phyloP scores from a whole-genome alignment of 371 early-diverging fungal genomes.

The Dinochytrium kinnereticum region DNA sequence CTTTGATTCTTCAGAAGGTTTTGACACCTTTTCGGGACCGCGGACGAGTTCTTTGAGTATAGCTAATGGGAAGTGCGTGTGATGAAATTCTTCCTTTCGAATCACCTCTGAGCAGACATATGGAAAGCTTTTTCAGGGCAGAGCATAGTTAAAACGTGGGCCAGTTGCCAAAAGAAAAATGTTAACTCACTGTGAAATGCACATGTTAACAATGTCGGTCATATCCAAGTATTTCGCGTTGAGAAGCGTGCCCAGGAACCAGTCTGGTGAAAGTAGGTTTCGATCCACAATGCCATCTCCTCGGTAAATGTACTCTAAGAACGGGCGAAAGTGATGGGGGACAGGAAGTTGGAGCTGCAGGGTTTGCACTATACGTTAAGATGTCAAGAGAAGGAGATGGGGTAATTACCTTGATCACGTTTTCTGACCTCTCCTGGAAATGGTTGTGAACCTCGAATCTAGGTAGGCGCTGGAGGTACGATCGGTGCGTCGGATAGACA shows the following conservation, averaged over 20 bases:
- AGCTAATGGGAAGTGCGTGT: background rate
- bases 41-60: too few relatives aligned
- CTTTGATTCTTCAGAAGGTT: too few relatives aligned
- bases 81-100: background rate
- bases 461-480: constrained; percentile 1
- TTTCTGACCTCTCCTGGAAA: background rate
- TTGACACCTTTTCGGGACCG: too few relatives aligned
- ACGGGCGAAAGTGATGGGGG: constrained; percentile 10
- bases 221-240: background rate
- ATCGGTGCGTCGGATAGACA: background rate
- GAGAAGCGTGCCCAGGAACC: background rate
- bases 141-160: background rate
- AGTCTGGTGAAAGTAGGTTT: background rate
- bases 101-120: background rate
- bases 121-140: background rate
- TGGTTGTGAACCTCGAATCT: background rate
- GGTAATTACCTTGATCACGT: background rate
- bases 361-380: background rate
- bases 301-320: constrained; percentile 4
- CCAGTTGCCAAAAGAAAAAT: too few relatives aligned
- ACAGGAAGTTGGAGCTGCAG: background rate
- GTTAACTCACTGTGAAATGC: background rate
- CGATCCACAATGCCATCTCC: background rate
- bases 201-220: background rate
- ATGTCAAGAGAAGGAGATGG: background rate